phyloP scores from a whole-genome alignment of 2,329 filamentous ascomycete genomes.

The Waltergamsia citrina region DNA sequence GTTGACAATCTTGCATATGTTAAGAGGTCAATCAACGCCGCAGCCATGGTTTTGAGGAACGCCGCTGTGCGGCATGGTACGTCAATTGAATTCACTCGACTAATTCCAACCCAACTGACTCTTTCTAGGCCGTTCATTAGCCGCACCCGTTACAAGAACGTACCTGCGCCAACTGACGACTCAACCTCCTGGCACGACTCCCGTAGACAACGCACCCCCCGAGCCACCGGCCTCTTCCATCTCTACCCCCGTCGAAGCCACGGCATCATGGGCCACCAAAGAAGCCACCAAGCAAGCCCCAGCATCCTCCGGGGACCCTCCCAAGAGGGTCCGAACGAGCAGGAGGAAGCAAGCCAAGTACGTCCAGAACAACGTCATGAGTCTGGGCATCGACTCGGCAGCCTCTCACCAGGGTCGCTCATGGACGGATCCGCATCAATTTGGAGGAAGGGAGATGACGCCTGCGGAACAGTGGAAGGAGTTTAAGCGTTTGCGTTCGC shows the following conservation, averaged over 20 bases:
- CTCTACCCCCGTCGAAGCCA: not conserved
- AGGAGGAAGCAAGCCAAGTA: slow-evolving; percentile 20
- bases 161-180: slow-evolving; percentile 22
- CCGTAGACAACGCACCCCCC: not conserved
- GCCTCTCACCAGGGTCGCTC: slow-evolving; percentile 17
- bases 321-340: not conserved
- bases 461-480: slow-evolving; percentile 28
- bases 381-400: slow-evolving; percentile 22
- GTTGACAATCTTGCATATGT: not conserved
- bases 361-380: slow-evolving; percentile 20
- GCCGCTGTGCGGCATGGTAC: slow-evolving; percentile 44
- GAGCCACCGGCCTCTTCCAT: not conserved
- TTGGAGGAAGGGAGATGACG: slow-evolving; percentile 21
- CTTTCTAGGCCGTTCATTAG: slow-evolving; percentile 41
- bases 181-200: slow-evolving; percentile 7
- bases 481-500: slow-evolving; percentile 26
- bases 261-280: not conserved
- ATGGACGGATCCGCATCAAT: slow-evolving; percentile 21
- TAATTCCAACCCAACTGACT: not conserved
- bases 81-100: slow-evolving; percentile 11
- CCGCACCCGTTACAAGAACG: slow-evolving; percentile 27
- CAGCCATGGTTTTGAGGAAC: slow-evolving; percentile 48
- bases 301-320: slow-evolving; percentile 11
- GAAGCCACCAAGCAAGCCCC: slow-evolving; percentile 4
- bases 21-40: slow-evolving; percentile 4